Conservation (phyloP, 1,284 basidiomycete genomes). For the Austroboletus niveus region DNA sequence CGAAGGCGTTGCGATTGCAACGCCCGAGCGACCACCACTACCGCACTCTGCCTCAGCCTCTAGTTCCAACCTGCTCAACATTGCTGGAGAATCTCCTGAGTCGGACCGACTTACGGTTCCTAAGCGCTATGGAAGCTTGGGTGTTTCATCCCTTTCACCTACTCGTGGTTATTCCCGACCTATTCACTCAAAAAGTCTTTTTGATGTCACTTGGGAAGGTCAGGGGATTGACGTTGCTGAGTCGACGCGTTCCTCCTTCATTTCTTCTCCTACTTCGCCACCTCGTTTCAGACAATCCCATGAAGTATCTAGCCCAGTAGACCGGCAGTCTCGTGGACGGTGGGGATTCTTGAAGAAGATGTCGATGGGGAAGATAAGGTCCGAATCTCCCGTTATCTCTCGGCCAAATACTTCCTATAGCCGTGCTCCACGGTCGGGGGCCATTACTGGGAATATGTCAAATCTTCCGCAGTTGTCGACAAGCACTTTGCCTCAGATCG, state of each 20-base stretch:
- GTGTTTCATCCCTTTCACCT: constrained; percentile 43
- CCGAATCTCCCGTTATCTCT: constrained; percentile 44
- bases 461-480: constrained; percentile 30
- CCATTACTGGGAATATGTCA: constrained; percentile 10
- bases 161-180: constrained; percentile 39
- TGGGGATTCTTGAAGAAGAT: constrained; percentile 97
- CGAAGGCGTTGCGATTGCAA: constrained; percentile 13
- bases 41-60: constrained; percentile 59
- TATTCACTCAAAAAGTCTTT: constrained; percentile 51
- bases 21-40: constrained; percentile 41
- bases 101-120: constrained; percentile 34
- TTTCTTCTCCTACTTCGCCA: constrained; percentile 30
- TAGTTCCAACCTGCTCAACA: constrained; percentile 57
- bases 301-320: constrained; percentile 21
- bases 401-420: constrained; percentile 19
- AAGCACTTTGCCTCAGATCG: constrained; percentile 55
- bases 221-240: constrained; percentile 12
- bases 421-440: constrained; percentile 24
- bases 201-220: constrained; percentile 34
- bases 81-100: constrained; percentile 35
- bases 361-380: constrained; percentile 86
- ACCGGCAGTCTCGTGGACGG: constrained; percentile 45
- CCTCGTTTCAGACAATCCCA: constrained; percentile 20
- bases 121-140: constrained; percentile 68
- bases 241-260: constrained; percentile 26